Conservation (phyloP, 2,329 filamentous ascomycete genomes). For the Fusarium sp. region DNA sequence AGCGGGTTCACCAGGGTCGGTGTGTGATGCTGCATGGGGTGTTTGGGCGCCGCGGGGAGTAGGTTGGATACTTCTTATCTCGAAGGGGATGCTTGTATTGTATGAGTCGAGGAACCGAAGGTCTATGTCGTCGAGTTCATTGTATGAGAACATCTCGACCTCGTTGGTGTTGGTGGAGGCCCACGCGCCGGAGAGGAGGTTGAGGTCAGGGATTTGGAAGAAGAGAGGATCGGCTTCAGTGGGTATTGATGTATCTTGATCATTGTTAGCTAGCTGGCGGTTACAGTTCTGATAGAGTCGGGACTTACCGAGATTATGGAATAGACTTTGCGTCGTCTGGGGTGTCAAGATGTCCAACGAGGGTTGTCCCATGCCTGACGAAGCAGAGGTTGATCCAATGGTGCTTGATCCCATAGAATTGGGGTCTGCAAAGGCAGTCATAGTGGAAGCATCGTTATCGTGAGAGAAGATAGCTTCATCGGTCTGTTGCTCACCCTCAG, state of each 20-base stretch:
- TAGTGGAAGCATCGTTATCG: constrained; percentile 2
- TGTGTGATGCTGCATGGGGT: constrained; percentile 9
- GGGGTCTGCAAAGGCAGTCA: not conserved
- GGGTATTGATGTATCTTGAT: constrained; percentile 14
- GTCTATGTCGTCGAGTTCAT: constrained; percentile 51
- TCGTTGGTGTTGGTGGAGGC: constrained; percentile 2
- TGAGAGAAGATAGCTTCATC: constrained; percentile 12
- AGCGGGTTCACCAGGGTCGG: constrained; percentile 30
- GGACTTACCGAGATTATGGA: constrained; percentile 27
- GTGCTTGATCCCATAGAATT: not conserved
- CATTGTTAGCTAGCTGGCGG: not conserved
- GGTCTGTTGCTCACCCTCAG: constrained; percentile 13
- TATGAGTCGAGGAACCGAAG: constrained; percentile 51
- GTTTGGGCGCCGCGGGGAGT: constrained; percentile 25
- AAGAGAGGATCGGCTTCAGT: constrained; percentile 15
- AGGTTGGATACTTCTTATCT: constrained; percentile 32
- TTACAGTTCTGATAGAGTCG: accelerated
- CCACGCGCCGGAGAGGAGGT: constrained; percentile 39
- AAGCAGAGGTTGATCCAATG: constrained; percentile 1
- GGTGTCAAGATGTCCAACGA: constrained; percentile 21
- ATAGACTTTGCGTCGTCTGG: constrained; percentile 23
- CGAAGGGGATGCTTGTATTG: constrained; percentile 50
- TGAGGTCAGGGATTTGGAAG: constrained; percentile 37
- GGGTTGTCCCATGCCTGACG: constrained; percentile 18
- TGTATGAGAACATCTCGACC: constrained; percentile 24